Evolutionary conservation across 768 basidiomycete genomes (phyloP), one percentile per base, ranked within the genome.

Genomic region (Russula ochroleuca): DNA sequence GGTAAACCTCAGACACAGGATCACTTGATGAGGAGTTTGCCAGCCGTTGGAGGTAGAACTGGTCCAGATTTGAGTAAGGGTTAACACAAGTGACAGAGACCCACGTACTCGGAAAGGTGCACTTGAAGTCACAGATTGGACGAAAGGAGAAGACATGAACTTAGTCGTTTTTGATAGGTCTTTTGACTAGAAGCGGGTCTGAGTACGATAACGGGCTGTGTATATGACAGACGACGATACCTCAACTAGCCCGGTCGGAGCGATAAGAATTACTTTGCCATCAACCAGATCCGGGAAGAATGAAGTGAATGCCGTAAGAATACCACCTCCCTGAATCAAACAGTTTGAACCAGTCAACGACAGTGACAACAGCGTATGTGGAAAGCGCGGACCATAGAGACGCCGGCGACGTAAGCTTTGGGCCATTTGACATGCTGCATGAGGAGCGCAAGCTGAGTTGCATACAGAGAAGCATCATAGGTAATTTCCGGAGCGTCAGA

Each of bases 401-500:
- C 76, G 15, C 88, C 90, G 0, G 82, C 82, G 43, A 92, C 73
- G 58, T 80, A 75, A 0, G 87, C 84, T 65, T 83, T 81, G 11
- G 82, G 78, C 90, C 90, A 93, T 57, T 78, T 80, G 51, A 92
- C 73, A 66, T 91, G 83, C 66, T 92, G 90, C 80, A 93, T 82
- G 54, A 93, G 81, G 7, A 92, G 79, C 0, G 91, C 91, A n/a
- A 93, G 85, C 69, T 92, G 90, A 0, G 83, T 85, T 0, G 84
- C 84, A 70, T 87, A 87, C 4, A 93, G 77, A 6, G 78, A 74
- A 1, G 82, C 74, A 66, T 89, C 81, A 72, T 92, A 90, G 4
- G 80, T 82, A 17, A 81, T 83, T 23, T 84, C 80, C 0, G 90
- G 90, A 1, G 90, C 89, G 61, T 89, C 90, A 1, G 89, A 90